Evolutionary conservation across 2,329 filamentous ascomycete genomes (phyloP).

Genomic region (Akanthomyces dipterigenus): DNA sequence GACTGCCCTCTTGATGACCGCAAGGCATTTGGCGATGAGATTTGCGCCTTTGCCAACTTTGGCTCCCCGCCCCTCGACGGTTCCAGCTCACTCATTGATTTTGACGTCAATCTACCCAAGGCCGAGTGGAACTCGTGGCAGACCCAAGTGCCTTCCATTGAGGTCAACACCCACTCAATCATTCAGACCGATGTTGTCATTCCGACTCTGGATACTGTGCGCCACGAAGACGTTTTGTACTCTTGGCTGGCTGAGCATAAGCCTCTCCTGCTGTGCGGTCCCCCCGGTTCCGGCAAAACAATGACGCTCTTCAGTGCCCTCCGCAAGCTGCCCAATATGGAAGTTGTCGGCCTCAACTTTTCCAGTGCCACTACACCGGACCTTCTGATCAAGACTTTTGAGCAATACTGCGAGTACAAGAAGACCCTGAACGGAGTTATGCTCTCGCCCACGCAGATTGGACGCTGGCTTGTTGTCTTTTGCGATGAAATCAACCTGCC

Average conservation of each 20-base stretch:
- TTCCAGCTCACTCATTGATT: constrained; percentile 86
- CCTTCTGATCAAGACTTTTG: constrained; percentile 96
- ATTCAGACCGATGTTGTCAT: constrained; percentile 98
- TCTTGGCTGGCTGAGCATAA: constrained; percentile 99
- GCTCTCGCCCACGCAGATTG: constrained; percentile 92
- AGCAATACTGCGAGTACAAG: constrained; percentile 99
- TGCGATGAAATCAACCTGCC: constrained; percentile 99
- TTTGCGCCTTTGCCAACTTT: constrained; percentile 76
- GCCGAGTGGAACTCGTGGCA: constrained; percentile 92
- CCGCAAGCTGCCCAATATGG: constrained; percentile 96
- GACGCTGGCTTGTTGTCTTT: constrained; percentile 96
- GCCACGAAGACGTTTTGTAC: constrained; percentile 98
- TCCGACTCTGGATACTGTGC: constrained; percentile 91
- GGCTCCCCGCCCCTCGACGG: constrained; percentile 76
- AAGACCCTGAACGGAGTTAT: constrained; percentile 96
- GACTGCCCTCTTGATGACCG: constrained; percentile 86
- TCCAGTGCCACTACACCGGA: constrained; percentile 98
- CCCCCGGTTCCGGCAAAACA: constrained; percentile 97
- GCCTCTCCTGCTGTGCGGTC: constrained; percentile 89
- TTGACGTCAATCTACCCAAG: constrained; percentile 79
- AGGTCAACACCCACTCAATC: constrained; percentile 97
- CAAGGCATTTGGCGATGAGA: constrained; percentile 79
- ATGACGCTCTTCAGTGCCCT: constrained; percentile 99
- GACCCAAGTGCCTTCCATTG: constrained; percentile 84
- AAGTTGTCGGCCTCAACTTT: constrained; percentile 98